Percentiles rank a stretch among this genome's conserved stretches.
Conservation (phyloP, 305 asterid genomes). For the Stenogyne calaminthoides region DNA sequence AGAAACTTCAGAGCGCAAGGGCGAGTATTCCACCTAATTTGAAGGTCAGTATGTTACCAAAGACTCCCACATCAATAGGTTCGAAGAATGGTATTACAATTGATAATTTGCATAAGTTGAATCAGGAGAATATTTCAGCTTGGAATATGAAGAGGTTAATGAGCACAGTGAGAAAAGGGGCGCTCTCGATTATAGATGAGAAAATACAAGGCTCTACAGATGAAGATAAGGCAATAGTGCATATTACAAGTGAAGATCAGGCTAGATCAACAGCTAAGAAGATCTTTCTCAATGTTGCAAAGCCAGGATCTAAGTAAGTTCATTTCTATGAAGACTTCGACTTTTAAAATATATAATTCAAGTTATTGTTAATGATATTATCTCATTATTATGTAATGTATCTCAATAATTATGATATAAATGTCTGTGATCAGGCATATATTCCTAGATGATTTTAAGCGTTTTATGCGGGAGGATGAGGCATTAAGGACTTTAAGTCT, state of each 20-base stretch:
- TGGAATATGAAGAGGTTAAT: no score
- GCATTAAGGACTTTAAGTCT: constrained; percentile 58
- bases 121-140: constrained; percentile 82
- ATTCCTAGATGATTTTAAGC: constrained; percentile 66
- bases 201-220: constrained; percentile 50
- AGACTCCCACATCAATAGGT: background rate
- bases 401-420: background rate
- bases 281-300: constrained; percentile 76
- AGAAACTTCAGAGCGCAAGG: constrained; percentile 76
- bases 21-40: constrained; percentile 45
- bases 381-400: no score
- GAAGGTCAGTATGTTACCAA: constrained; percentile 41
- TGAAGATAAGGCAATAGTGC: constrained; percentile 62
- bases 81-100: constrained; percentile 59
- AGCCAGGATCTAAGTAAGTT: constrained; percentile 65
- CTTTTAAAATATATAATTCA: background rate
- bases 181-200: constrained; percentile 80
- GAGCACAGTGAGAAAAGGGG: no score
- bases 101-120: constrained; percentile 77
- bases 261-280: constrained; percentile 78
- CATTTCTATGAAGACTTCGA: background rate
- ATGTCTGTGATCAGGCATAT: constrained; percentile 48
- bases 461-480: constrained; percentile 80
- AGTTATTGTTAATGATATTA: background rate
- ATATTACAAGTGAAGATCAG: constrained; percentile 71